Evolutionary conservation across 345 rosid species (phyloP), one percentile per base, ranked within the genome.

Genomic region (Eucalyptus shirleyi): DNA sequence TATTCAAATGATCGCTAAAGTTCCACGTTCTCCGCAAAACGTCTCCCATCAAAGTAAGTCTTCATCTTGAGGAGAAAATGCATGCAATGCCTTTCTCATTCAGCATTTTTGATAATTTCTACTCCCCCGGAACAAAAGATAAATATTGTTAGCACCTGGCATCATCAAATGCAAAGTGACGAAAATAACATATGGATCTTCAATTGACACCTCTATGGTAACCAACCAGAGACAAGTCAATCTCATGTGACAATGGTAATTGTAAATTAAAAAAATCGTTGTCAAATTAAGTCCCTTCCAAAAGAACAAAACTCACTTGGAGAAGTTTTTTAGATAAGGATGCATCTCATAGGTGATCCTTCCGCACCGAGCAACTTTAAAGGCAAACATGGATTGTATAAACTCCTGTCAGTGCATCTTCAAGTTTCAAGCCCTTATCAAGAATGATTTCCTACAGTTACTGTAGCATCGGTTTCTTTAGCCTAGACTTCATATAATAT

Each of bases 401-500:
- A 4, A 59, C n/a, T 26, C n/a, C n/a, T 59, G n/a, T 0, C 0
- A 1, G 3, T 24, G 5, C 62, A 8, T 11, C 65, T 59, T 59
- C 4, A 1, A 11, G 65, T 26, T 59, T 59, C 65, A 5, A 59
- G n/a, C 30, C 65, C 65, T 24, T 1, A 11, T 4, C 14, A 24
- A 59, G 65, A 59, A 59, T 11, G 11, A 59, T 26, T 59, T 23
- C 65, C 65, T 59, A 26, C 15, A 5, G 7, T 59, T 59, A 10
- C 4, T 3, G 4, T 24, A 24, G n/a, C 7, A 1, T 24, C 7
- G 1, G 14, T 59, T 26, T 59, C 65, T 59, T 11, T 6, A 59
- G 65, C 65, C n/a, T 59, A 59, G 30, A 59, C 65, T 24, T 26
- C 65, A 59, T 59, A 0, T 24, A 2, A 59, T 5, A 26, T 10